Conservation (phyloP, 495 filamentous ascomycete genomes). For the Annulohypoxylon nitens region DNA sequence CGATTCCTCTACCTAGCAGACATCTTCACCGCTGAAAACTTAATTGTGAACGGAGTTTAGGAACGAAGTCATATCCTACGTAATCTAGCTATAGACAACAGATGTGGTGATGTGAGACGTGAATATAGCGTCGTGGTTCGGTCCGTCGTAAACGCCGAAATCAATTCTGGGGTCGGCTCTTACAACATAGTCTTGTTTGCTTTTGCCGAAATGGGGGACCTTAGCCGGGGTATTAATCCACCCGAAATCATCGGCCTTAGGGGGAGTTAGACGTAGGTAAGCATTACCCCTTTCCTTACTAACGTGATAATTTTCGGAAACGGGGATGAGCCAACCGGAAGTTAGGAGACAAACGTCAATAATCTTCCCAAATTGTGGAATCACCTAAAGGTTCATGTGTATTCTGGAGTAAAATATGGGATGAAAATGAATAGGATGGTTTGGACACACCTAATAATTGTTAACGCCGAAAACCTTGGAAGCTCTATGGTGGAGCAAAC, state of each 20-base stretch:
- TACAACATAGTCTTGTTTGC: background rate
- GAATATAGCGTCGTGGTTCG: background rate
- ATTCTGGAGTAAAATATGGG: background rate
- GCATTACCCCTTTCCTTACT: background rate
- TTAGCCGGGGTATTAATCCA: conserved; percentile 4
- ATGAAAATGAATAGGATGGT: background rate
- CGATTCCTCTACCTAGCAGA: background rate
- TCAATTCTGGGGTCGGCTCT: conserved; percentile 11
- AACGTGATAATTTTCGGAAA: background rate
- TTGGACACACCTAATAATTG: conserved; percentile 15
- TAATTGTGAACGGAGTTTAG: background rate
- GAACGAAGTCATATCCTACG: background rate
- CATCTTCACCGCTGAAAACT: background rate
- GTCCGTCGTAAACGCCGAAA: conserved; percentile 37
- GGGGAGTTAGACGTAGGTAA: background rate
- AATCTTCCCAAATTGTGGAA: background rate
- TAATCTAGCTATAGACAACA: background rate
- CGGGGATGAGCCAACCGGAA: background rate
- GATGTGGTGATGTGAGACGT: conserved; percentile 2
- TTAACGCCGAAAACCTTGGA: conserved; percentile 41
- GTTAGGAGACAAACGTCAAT: background rate
- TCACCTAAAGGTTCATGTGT: background rate
- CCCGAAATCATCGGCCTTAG: background rate
- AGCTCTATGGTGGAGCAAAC: conserved; percentile 12
- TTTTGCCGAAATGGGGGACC: conserved; percentile 27